phyloP scores from a whole-genome alignment of 805 yeast species.

The Metschnikowia cerradonensis region DNA sequence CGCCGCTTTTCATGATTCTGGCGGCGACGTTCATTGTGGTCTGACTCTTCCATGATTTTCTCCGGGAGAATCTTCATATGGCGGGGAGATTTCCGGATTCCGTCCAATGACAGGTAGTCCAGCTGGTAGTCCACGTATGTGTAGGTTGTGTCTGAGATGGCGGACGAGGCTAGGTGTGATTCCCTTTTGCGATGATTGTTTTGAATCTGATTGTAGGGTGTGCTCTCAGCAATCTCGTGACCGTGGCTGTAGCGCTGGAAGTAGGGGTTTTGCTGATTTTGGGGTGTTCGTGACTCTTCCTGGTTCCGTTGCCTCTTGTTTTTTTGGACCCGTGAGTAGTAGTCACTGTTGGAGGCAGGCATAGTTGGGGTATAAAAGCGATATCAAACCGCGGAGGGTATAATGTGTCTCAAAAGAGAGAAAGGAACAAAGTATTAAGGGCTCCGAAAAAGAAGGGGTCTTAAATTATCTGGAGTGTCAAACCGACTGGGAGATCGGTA shows the following conservation, averaged over 20 bases:
- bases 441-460: not conserved
- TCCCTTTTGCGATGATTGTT: slow-evolving; percentile 4
- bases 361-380: not conserved
- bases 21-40: slow-evolving; percentile 2
- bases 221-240: not conserved
- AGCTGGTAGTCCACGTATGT: slow-evolving; percentile 15
- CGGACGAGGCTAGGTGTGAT: slow-evolving; percentile 8
- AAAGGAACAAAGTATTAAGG: not conserved
- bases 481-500: not conserved
- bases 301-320: not conserved
- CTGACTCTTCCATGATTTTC: not conserved
- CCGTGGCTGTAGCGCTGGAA: slow-evolving; percentile 1
- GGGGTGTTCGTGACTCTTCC: not conserved
- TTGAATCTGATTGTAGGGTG: slow-evolving; percentile 5
- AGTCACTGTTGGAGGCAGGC: slow-evolving; percentile 12
- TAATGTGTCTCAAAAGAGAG: not conserved
- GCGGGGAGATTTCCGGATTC: not conserved
- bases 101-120: slow-evolving; percentile 10
- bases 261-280: slow-evolving; percentile 7
- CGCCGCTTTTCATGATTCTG: not conserved
- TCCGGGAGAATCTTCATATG: slow-evolving; percentile 4
- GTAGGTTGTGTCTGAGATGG: slow-evolving; percentile 13
- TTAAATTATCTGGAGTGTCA: too few species aligned
- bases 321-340: slow-evolving; percentile 8
- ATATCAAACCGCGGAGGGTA: not conserved